A percentile compares a stretch with the other conserved stretches of the same genome.
phyloP scores from a whole-genome alignment of 164 flowering plant genomes.

The Stephania cephalantha region DNA sequence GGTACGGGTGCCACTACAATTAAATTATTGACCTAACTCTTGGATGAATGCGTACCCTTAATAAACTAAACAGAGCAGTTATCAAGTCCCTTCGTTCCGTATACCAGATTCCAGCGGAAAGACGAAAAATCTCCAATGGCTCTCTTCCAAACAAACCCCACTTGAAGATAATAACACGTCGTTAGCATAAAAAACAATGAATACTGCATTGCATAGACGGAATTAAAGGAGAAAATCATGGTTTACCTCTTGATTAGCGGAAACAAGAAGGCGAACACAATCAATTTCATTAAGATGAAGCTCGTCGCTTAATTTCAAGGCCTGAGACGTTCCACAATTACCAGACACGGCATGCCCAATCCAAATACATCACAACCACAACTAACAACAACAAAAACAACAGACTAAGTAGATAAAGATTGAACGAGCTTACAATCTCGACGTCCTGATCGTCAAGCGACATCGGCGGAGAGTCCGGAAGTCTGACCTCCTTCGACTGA shows the following conservation, averaged over 20 bases:
- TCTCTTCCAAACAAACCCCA: conserved; percentile 90
- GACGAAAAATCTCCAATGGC: conserved; percentile 75
- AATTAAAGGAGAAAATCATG: background rate
- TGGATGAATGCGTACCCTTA: conserved; percentile 49
- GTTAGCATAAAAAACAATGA: background rate
- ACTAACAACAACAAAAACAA: background rate
- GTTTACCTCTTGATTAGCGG: conserved; percentile 88
- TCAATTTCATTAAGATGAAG: conserved; percentile 93
- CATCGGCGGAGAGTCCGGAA: conserved; percentile 67
- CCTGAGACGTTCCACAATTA: conserved; percentile 32
- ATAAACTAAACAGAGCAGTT: conserved; percentile 56
- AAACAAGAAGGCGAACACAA: conserved; percentile 71
- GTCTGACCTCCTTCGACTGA: conserved; percentile 74
- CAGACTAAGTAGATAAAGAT: background rate
- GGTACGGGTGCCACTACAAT: background rate
- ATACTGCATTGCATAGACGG: background rate
- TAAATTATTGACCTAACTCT: background rate
- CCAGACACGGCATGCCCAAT: background rate
- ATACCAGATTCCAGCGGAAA: conserved; percentile 97
- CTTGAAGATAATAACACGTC: conserved; percentile 26
- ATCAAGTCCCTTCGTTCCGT: conserved; percentile 85
- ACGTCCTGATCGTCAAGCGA: conserved; percentile 90
- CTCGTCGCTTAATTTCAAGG: conserved; percentile 84
- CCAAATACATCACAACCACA: background rate
- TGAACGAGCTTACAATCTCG: conserved; percentile 50